These are phyloP conservation scores for Phytopythium boreale DNA, from an alignment of 352 stramenopile species.

Conservation along the genomic window DNA sequence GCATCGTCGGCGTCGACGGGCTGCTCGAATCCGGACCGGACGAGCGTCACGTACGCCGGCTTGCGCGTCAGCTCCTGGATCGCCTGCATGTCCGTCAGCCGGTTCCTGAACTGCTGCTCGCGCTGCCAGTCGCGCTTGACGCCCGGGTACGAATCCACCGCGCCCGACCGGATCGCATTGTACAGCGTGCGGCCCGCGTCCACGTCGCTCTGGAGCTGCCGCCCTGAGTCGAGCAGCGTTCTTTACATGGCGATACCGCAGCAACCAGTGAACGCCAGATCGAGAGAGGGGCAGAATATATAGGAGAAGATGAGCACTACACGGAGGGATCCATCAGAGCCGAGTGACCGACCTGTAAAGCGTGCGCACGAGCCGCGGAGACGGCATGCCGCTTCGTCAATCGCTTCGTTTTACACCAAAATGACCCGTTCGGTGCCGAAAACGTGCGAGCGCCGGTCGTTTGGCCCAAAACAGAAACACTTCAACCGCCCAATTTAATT, in stretches of 20 bases:
- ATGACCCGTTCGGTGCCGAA: too few relatives aligned
- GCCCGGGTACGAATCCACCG: slow-evolving; percentile 57
- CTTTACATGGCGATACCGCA: slow-evolving; percentile 15
- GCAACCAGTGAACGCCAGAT: neutral
- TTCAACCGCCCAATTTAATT: slow-evolving; percentile 1
- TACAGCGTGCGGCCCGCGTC: slow-evolving; percentile 47
- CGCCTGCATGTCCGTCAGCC: slow-evolving; percentile 47
- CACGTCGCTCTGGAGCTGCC: slow-evolving; percentile 54
- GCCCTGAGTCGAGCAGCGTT: slow-evolving; percentile 47
- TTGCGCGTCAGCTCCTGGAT: slow-evolving; percentile 25
- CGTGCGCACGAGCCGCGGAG: slow-evolving; percentile 28
- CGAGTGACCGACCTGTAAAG: slow-evolving; percentile 33
- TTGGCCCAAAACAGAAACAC: neutral
- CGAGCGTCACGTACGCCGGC: slow-evolving; percentile 34
- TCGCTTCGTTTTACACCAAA: neutral
- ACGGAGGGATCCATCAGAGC: neutral
- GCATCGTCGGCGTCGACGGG: slow-evolving; percentile 27
- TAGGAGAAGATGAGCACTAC: neutral
- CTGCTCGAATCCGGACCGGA: slow-evolving; percentile 48
- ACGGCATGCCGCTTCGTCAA: slow-evolving; percentile 10
- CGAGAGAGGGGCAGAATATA: neutral
- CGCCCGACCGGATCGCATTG: slow-evolving; percentile 61
- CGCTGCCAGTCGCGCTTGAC: slow-evolving; percentile 74
- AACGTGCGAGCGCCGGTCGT: neutral
- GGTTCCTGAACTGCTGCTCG: slow-evolving; percentile 53